These are phyloP conservation scores for Kondoa subrosea DNA, from an alignment of 768 basidiomycete species.

Conservation along the genomic window DNA sequence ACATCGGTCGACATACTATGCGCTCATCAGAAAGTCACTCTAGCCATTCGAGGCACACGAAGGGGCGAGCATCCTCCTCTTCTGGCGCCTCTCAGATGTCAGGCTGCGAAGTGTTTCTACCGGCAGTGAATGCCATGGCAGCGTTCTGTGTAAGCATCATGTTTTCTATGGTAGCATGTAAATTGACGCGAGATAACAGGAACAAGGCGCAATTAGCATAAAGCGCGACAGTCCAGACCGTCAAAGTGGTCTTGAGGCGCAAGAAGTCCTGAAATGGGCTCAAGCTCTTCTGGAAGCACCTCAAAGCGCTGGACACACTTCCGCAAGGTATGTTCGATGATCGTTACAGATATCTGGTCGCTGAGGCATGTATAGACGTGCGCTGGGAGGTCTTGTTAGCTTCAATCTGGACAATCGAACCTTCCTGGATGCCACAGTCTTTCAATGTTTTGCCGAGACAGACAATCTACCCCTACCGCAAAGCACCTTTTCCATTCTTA, in stretches of 20 bases:
- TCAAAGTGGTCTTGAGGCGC: background rate
- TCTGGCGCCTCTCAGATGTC: background rate
- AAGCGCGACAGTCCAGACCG: background rate
- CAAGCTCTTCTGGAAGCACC: constrained; percentile 3
- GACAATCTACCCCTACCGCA: constrained; percentile 55
- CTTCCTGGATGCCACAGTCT: constrained; percentile 4
- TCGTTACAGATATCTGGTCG: background rate
- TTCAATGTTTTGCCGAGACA: constrained; percentile 29
- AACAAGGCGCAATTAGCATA: background rate
- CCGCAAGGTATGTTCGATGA: background rate
- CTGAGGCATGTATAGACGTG: background rate
- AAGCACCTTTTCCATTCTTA: constrained; percentile 55
- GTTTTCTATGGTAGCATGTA: background rate
- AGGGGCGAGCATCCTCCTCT: background rate
- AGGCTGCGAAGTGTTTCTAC: background rate
- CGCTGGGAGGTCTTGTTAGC: constrained; percentile 8
- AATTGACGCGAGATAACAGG: background rate
- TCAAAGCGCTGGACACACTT: background rate
- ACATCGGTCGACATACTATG: constrained; percentile 42
- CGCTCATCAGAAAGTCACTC: constrained; percentile 49
- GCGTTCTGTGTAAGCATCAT: background rate
- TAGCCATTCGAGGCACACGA: constrained; percentile 38
- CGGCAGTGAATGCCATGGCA: background rate
- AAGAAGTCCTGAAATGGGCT: background rate
- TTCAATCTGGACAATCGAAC: background rate